A percentile compares a stretch with the other conserved stretches of the same genome.
Conservation (phyloP, 2,329 filamentous ascomycete species). For the Apiospora arundinis region DNA sequence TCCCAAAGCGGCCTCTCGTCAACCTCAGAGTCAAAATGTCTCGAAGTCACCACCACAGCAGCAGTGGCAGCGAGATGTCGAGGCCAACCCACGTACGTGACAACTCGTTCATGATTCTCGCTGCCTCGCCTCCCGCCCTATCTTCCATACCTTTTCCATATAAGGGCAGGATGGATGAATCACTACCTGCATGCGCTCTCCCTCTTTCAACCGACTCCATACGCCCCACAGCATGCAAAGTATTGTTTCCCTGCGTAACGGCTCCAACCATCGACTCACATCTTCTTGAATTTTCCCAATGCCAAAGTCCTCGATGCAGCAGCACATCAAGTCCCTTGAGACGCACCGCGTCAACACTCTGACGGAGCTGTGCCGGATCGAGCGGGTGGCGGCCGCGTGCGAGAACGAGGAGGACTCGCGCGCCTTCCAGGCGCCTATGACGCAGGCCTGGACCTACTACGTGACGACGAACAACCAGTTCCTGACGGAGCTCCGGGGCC, state of each 20-base stretch:
- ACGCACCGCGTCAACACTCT: conserved; percentile 77
- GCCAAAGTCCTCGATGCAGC: conserved; percentile 46
- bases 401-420: conserved; percentile 64
- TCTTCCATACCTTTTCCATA: too few relatives aligned
- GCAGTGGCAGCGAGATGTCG: background rate
- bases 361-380: conserved; percentile 74
- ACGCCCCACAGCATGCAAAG: too few relatives aligned
- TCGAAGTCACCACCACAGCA: background rate
- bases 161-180: too few relatives aligned
- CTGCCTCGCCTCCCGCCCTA: too few relatives aligned
- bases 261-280: too few relatives aligned
- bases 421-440: conserved; percentile 68
- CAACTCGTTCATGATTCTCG: too few relatives aligned
- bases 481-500: conserved; percentile 70
- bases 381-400: conserved; percentile 66
- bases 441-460: conserved; percentile 73
- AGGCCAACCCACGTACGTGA: background rate
- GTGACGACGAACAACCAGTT: conserved; percentile 70
- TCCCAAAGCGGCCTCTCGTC: background rate
- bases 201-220: too few relatives aligned
- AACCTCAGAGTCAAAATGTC: background rate
- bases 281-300: too few relatives aligned
- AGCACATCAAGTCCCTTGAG: conserved; percentile 67
- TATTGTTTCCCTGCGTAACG: too few relatives aligned
- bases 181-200: too few relatives aligned